Base-by-base conservation (phyloP, 2,329 filamentous ascomycete genomes). In the Herpomyces periplanetae region DNA sequence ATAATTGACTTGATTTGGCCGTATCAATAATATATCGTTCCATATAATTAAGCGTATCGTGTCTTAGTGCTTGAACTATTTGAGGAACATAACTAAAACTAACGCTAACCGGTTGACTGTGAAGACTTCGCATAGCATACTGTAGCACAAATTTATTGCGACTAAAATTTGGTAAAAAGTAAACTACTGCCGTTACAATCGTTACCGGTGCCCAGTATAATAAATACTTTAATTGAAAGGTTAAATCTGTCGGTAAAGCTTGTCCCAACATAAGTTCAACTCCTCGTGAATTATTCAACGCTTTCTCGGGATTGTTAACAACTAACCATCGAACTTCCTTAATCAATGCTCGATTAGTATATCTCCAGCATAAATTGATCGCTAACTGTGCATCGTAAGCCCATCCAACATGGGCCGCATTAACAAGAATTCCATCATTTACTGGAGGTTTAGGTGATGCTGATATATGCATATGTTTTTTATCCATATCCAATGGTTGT, bases 31-130 rank as follows among this genome's bases (percentile, higher is more conserved):
- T 91, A 33, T 88, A 96, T 17, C 75, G 55, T 38, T 88, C 71
- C 2, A 88, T 73, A 33, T 96, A 96, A 21, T 80, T 80, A 10
- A 96, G 47, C 6, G 51, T 53, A 44, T 99, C 80, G 30, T 91
- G 88, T 20, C 80, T 62, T 16, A 99, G 49, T 16, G 68, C 64
- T 36, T 99, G 80, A 7, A 96, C 80, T 29, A 96, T 84, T 35
- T 99, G 80, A 4, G 84, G 80, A 2, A 99, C 80, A 33, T 88
- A 91, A 40, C 91, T 96, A 47, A 99, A 96, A 0, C 75, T 87
- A 9, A 91, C 59, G 34, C 91, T 80, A n/a, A 88, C 61, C 0
- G 71, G 62, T 32, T 96, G 80, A 28, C 64, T 73, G 34, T 96
- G 80, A 18, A 99, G 40, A 3, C 80, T 68, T 30, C 73, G 57